phyloP scores from a whole-genome alignment of 768 basidiomycete species.

The Coprinellus micaceus region DNA sequence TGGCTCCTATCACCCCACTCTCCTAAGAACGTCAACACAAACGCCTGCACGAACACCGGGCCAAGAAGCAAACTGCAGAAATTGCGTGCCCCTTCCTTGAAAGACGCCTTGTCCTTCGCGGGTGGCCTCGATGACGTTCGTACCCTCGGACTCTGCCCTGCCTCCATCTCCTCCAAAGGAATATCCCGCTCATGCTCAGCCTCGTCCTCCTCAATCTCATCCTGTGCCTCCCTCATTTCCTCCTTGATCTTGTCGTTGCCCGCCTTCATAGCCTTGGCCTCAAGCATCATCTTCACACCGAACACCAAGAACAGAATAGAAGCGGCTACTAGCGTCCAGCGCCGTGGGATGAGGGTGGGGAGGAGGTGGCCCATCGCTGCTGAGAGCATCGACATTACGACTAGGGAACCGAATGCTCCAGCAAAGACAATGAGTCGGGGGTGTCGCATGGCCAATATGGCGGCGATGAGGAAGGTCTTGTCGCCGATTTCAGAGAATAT shows the following conservation, averaged over 20 bases:
- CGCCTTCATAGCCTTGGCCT: slow-evolving; percentile 74
- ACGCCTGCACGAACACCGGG: slow-evolving; percentile 93
- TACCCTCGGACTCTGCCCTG: slow-evolving; percentile 40
- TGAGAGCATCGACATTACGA: slow-evolving; percentile 91
- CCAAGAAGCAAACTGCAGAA: slow-evolving; percentile 80
- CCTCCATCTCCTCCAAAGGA: slow-evolving; percentile 75
- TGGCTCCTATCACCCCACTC: slow-evolving; percentile 99
- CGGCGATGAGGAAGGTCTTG: slow-evolving; percentile 88
- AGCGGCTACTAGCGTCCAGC: slow-evolving; percentile 68
- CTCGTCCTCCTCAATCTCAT: slow-evolving; percentile 87
- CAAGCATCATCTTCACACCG: slow-evolving; percentile 84
- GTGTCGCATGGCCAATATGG: slow-evolving; percentile 89
- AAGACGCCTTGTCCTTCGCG: slow-evolving; percentile 18
- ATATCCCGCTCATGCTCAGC: slow-evolving; percentile 50
- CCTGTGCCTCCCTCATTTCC: slow-evolving; percentile 94
- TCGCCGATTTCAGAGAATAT: slow-evolving; percentile 93
- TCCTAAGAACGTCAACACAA: slow-evolving; percentile 93
- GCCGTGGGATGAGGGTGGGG: slow-evolving; percentile 70
- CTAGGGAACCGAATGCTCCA: slow-evolving; percentile 84
- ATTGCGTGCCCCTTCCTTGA: slow-evolving; percentile 68
- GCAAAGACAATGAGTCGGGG: slow-evolving; percentile 81
- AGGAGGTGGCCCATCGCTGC: slow-evolving; percentile 92
- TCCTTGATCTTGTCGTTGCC: slow-evolving; percentile 84
- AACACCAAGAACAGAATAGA: slow-evolving; percentile 86
- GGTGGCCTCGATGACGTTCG: slow-evolving; percentile 5